Evolutionary conservation across 129 eudicot genomes (phyloP).

Genomic region (Solidago caesia): DNA sequence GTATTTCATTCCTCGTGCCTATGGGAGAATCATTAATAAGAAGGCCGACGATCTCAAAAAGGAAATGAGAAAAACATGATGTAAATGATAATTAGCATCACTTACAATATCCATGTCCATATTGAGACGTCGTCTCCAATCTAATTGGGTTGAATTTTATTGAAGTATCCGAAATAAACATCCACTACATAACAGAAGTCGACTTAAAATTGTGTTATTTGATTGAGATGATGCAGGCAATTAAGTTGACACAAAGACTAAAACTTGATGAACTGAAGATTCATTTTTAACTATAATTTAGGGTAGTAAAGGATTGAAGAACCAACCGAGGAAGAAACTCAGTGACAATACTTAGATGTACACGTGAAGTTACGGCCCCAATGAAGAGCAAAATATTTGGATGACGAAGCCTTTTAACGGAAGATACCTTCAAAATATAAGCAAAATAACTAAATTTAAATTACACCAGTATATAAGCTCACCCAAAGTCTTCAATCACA

Average conservation of each 20-base stretch:
- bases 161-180: slow-evolving; percentile 70
- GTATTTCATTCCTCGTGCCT: slow-evolving; percentile 92
- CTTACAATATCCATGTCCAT: slow-evolving; percentile 93
- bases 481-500: too few species aligned
- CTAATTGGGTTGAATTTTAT: slow-evolving; percentile 52
- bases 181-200: slow-evolving; percentile 44
- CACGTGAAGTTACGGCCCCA: slow-evolving; percentile 87
- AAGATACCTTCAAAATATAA: slow-evolving; percentile 53
- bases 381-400: slow-evolving; percentile 89
- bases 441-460: neutral
- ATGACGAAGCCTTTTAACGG: slow-evolving; percentile 90
- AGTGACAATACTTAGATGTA: slow-evolving; percentile 80
- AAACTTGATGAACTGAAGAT: neutral
- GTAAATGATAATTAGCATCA: neutral
- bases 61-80: neutral
- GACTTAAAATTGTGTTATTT: too few species aligned
- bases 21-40: slow-evolving; percentile 21
- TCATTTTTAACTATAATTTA: neutral
- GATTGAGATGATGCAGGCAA: neutral
- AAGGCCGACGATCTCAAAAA: neutral
- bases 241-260: neutral
- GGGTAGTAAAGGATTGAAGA: slow-evolving; percentile 29
- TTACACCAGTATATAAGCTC: too few species aligned
- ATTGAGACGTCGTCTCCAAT: slow-evolving; percentile 71
- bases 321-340: slow-evolving; percentile 89